Conservation (phyloP, 2,329 filamentous ascomycete species). For the Fusarium fujikuroi region DNA sequence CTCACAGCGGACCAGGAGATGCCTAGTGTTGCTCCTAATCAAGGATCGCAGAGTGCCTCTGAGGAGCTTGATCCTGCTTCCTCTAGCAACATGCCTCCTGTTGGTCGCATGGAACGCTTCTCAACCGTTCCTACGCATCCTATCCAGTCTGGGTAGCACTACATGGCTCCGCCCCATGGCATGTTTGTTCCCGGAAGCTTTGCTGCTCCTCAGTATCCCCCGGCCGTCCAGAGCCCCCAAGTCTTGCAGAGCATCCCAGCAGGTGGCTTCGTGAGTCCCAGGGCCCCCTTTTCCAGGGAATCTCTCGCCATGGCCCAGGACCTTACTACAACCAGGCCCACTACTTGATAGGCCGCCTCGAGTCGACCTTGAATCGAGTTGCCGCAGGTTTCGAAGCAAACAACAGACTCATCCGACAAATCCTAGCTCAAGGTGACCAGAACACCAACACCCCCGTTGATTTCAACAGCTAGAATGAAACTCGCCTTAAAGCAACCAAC, state of each 20-base stretch:
- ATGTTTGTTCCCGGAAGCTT: background rate
- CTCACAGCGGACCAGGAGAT: background rate
- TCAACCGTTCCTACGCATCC: background rate
- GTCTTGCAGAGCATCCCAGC: background rate
- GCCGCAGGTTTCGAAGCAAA: background rate
- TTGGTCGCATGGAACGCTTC: background rate
- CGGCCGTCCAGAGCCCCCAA: too few species aligned
- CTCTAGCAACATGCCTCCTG: background rate
- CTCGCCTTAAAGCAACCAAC: background rate
- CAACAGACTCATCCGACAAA: background rate
- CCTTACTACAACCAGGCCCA: too few species aligned
- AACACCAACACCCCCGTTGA: background rate
- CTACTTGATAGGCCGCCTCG: background rate
- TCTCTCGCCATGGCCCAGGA: background rate
- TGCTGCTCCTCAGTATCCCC: background rate
- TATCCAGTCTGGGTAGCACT: background rate
- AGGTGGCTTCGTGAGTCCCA: background rate
- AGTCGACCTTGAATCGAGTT: background rate
- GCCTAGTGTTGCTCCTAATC: background rate
- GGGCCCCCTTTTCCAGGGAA: background rate
- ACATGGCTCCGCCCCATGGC: background rate
- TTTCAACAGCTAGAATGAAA: background rate
- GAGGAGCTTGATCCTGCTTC: background rate
- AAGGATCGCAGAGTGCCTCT: too few species aligned
- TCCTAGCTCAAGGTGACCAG: background rate